Base-by-base conservation (phyloP, 257 asterid genomes). In the Scutellaria baicalensis region DNA sequence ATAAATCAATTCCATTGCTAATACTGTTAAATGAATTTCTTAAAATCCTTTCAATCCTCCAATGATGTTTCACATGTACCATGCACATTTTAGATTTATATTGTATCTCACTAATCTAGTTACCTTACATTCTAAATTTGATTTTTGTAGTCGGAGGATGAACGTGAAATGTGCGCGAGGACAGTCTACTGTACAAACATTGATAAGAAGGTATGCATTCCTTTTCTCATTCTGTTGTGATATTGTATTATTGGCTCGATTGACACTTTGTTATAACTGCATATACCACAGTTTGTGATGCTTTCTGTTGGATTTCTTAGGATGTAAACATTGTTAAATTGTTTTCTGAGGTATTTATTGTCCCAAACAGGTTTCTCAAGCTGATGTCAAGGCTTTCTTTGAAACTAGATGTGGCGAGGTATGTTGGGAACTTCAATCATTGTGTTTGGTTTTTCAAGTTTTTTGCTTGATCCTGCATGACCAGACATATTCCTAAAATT, bases 121-220 rank as follows among this genome's bases (percentile, higher is more conserved):
- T 48, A 49, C 57, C 9, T 9, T 36, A 58, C 60, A 52, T 57
- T 42, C 17, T 35, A 23, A 20, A 8, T 9, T 75, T 48, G 48
- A 49, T 70, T 49, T 56, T 10, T 72, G 51, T 48, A 92, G 97
- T 92, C 98, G 0, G 97, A 92, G 84, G 96, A 89, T 84, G 98
- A 92, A 72, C 97, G 96, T 8, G 95, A 92, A 82, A 92, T 92
- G 98, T 92, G 98, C 64, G 97, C 97, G 48, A 84, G 93, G 92
- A 92, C 98, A 66, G 98, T 92, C 45, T 92, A 92, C 81, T 90
- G 97, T 82, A 92, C 98, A 68, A 89, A 92, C 76, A 92, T 92
- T 66, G 98, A 92, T 77, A 92, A 88, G 85, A 89, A 84, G 92
- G 98, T 89, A 77, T 27, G 35, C 33, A 10, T 35, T 21, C 39